phyloP scores from a whole-genome alignment of 2,329 filamentous ascomycete genomes.

The Pestalotiopsis sp. region DNA sequence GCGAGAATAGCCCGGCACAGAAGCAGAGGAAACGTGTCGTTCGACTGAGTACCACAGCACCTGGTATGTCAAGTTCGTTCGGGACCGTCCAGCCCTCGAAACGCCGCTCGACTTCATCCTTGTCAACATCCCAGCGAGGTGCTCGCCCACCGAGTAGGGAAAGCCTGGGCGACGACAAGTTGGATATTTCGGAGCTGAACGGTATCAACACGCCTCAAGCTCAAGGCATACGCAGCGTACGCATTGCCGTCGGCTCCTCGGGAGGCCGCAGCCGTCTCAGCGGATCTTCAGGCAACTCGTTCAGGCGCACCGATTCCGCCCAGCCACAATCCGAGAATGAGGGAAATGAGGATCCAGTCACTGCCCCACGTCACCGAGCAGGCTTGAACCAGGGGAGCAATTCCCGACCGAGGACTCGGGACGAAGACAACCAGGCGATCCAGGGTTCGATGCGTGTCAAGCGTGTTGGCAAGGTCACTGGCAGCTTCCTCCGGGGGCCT shows the following conservation, averaged over 20 bases:
- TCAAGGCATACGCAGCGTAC: slow-evolving; percentile 54
- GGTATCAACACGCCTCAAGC: slow-evolving; percentile 57
- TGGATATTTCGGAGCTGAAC: slow-evolving; percentile 33
- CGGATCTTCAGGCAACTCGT: slow-evolving; percentile 38
- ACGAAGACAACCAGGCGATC: slow-evolving; percentile 65
- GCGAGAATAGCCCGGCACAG: slow-evolving; percentile 53
- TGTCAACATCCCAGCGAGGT: slow-evolving; percentile 38
- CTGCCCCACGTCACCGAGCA: slow-evolving; percentile 49
- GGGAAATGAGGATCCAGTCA: slow-evolving; percentile 50
- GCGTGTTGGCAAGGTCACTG: slow-evolving; percentile 73
- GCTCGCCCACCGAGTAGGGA: slow-evolving; percentile 46
- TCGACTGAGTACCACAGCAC: slow-evolving; percentile 55
- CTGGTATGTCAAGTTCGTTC: slow-evolving; percentile 31
- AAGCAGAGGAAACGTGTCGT: slow-evolving; percentile 55
- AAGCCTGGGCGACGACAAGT: slow-evolving; percentile 42
- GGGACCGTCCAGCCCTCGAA: slow-evolving; percentile 36
- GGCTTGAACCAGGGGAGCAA: slow-evolving; percentile 54
- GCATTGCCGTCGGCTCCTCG: slow-evolving; percentile 56
- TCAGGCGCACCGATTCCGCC: slow-evolving; percentile 33
- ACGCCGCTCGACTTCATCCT: slow-evolving; percentile 54
- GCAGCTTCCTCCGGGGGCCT: slow-evolving; percentile 79
- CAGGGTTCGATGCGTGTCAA: slow-evolving; percentile 80
- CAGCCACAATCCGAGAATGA: slow-evolving; percentile 46
- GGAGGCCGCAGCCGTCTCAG: slow-evolving; percentile 41
- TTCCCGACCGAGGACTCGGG: slow-evolving; percentile 53